Conservation (phyloP, 2,329 filamentous ascomycete genomes). For the Penicillium corylophilum region DNA sequence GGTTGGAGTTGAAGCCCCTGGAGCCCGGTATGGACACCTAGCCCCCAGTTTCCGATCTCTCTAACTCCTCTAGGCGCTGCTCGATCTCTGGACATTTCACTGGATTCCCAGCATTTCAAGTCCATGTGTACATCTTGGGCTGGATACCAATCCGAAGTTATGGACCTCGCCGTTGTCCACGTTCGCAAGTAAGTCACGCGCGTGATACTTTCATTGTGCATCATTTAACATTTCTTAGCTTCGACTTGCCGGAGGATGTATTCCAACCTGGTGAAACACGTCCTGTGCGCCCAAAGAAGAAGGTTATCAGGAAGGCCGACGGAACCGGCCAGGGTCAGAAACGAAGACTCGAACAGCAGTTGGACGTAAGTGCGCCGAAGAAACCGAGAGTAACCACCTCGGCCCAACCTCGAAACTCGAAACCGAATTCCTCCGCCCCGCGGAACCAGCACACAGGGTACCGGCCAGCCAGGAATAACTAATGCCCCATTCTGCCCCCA, state of each 20-base stretch:
- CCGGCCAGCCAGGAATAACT: slow-evolving; percentile 29
- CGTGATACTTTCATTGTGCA: not conserved
- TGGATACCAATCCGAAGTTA: slow-evolving; percentile 71
- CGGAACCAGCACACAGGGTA: slow-evolving; percentile 17
- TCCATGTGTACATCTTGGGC: slow-evolving; percentile 73
- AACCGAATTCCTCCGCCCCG: slow-evolving; percentile 17
- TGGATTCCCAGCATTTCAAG: slow-evolving; percentile 83
- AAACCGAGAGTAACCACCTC: slow-evolving; percentile 24
- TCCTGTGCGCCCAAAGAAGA: slow-evolving; percentile 60
- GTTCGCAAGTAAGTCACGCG: slow-evolving; percentile 70
- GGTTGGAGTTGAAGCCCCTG: slow-evolving; percentile 73
- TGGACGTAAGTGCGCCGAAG: slow-evolving; percentile 44
- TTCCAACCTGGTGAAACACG: slow-evolving; percentile 76
- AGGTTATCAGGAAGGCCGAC: slow-evolving; percentile 42
- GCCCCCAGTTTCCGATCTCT: slow-evolving; percentile 20
- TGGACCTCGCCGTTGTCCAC: slow-evolving; percentile 77
- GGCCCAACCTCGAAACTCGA: slow-evolving; percentile 23
- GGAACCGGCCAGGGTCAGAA: slow-evolving; percentile 39
- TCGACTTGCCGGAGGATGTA: slow-evolving; percentile 84
- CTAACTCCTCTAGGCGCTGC: slow-evolving; percentile 41
- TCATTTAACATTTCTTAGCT: slow-evolving; percentile 52
- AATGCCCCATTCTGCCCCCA: slow-evolving; percentile 29
- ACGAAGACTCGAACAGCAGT: slow-evolving; percentile 38
- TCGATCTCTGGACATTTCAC: slow-evolving; percentile 58
- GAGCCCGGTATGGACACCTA: slow-evolving; percentile 22